Conservation (phyloP, 2,329 filamentous ascomycete species). For the Coniochaeta sp. region DNA sequence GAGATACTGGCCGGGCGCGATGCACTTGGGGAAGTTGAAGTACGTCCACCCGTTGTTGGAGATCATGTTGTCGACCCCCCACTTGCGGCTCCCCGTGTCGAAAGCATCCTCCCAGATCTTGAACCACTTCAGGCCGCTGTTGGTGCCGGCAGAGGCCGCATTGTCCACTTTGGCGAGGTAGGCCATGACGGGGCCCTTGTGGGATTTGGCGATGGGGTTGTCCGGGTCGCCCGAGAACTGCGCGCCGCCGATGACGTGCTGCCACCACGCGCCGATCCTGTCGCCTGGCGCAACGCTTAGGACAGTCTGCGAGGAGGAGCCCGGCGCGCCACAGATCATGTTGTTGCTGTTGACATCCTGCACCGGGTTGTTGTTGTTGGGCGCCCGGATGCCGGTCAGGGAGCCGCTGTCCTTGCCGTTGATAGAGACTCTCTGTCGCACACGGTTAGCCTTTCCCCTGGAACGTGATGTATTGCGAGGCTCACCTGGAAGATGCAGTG, state of each 20-base stretch:
- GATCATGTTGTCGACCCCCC: constrained; percentile 40
- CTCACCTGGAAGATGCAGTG: constrained; percentile 35
- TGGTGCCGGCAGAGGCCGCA: constrained; percentile 30
- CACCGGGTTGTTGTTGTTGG: constrained; percentile 45
- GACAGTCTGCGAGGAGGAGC: constrained; percentile 31
- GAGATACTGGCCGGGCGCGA: constrained; percentile 46
- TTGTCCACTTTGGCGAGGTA: constrained; percentile 47
- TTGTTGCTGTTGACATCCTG: constrained; percentile 38
- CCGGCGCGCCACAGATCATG: constrained; percentile 41
- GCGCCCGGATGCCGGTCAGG: constrained; percentile 37
- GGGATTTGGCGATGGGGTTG: constrained; percentile 45
- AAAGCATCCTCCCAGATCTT: constrained; percentile 46
- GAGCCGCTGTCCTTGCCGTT: constrained; percentile 35
- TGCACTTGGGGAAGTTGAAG: constrained; percentile 40
- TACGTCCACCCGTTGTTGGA: constrained; percentile 35
- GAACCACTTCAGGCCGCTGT: constrained; percentile 40
- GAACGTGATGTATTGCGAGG: not conserved
- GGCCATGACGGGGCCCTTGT: constrained; percentile 46
- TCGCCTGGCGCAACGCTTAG: constrained; percentile 43
- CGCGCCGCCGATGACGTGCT: constrained; percentile 45
- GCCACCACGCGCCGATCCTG: constrained; percentile 42
- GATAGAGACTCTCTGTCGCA: constrained; percentile 33
- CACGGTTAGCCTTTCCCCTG: not conserved
- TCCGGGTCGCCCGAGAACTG: constrained; percentile 40
- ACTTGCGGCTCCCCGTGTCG: constrained; percentile 31